These are phyloP conservation scores for Agaricus subrufescens DNA, from an alignment of 768 basidiomycete species.

Conservation along the genomic window DNA sequence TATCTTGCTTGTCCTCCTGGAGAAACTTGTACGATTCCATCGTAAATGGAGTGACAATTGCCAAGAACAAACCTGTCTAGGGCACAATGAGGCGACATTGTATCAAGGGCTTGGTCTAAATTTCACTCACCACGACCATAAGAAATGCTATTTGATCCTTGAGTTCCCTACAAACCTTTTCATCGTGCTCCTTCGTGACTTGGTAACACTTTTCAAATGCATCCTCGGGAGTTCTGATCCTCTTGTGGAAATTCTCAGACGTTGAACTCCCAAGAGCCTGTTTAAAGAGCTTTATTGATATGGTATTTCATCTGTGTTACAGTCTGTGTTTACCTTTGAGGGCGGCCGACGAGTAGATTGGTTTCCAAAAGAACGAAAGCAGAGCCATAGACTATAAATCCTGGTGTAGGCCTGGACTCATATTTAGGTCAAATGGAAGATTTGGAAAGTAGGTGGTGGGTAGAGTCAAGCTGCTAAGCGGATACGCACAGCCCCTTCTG, in stretches of 20 bases:
- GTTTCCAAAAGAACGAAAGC: too few species aligned
- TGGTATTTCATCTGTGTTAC: neutral
- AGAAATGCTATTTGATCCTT: slow-evolving; percentile 1
- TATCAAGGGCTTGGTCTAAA: neutral
- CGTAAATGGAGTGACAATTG: slow-evolving; percentile 4
- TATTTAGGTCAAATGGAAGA: too few species aligned
- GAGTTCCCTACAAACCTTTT: neutral
- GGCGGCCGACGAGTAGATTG: neutral
- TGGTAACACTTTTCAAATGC: slow-evolving; percentile 1
- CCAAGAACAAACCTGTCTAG: slow-evolving; percentile 2
- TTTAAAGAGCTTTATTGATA: neutral
- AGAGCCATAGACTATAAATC: too few species aligned
- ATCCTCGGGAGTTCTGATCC: neutral
- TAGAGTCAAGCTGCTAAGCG: too few species aligned
- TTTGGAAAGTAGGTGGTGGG: too few species aligned
- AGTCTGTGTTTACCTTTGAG: neutral
- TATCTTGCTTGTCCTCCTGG: neutral
- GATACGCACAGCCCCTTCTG: too few species aligned
- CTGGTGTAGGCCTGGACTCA: too few species aligned
- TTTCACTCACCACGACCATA: neutral
- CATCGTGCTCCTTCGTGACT: neutral
- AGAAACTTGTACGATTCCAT: slow-evolving; percentile 6
- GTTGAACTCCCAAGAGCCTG: neutral
- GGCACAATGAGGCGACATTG: neutral
- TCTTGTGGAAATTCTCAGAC: neutral